Conservation (phyloP, 1,139 yeast genomes). For the Torulaspora pretoriensis region DNA sequence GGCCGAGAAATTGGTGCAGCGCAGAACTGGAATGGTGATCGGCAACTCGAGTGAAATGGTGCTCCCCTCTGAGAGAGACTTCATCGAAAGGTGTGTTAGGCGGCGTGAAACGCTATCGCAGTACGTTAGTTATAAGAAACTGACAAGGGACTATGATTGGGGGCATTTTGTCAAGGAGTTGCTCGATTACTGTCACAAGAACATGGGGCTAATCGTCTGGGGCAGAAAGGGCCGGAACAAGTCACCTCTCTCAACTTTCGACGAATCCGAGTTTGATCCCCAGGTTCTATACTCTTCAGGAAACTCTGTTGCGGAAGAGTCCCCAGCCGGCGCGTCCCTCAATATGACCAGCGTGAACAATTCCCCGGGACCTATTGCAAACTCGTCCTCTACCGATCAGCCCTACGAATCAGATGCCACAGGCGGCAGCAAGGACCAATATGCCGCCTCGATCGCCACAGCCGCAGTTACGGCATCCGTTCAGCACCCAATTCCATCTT, state of each 20-base stretch:
- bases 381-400: not conserved
- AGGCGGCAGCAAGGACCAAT: conserved; percentile 1
- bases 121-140: conserved; percentile 45
- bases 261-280: conserved; percentile 24
- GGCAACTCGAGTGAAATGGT: conserved; percentile 21
- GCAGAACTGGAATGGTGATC: conserved; percentile 42
- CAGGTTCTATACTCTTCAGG: conserved; percentile 27
- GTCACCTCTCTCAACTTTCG: conserved; percentile 26
- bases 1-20: conserved; percentile 48
- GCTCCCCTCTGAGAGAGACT: conserved; percentile 35
- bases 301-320: conserved; percentile 16
- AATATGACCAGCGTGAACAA: conserved; percentile 1
- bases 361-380: not conserved
- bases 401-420: conserved; percentile 10
- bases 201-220: conserved; percentile 68
- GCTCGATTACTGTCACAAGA: conserved; percentile 71
- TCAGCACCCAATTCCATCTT: conserved; percentile 3
- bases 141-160: conserved; percentile 69
- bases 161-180: conserved; percentile 65
- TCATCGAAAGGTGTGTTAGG: conserved; percentile 51
- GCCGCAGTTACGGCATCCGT: conserved; percentile 21
- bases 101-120: conserved; percentile 59
- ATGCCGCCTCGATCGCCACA: conserved; percentile 18
- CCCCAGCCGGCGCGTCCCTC: conserved; percentile 6
- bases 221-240: conserved; percentile 52